Evolutionary conservation across 345 rosid species (phyloP), one percentile per base, ranked within the genome.

Genomic region (Populus pruinosa): DNA sequence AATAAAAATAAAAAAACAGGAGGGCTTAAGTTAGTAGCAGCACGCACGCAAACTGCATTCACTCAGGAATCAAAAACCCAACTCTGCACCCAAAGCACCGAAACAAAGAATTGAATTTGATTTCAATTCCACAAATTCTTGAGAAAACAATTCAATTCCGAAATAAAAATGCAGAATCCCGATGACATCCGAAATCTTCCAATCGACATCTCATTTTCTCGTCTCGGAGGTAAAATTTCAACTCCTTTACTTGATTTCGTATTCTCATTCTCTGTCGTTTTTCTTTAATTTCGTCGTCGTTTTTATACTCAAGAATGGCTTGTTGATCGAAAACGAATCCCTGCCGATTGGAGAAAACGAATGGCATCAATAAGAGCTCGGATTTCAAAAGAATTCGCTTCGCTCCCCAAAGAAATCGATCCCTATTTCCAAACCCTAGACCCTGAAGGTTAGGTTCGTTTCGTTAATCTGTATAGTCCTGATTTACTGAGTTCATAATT

Each of bases 251-350:
- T 31, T 49, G n/a, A 44, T 35, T 7, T 33, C 41, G 35, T 53
- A 27, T 6, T 64, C 55, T 49, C 59, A 50, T 16, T 76, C 27
- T 7, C 41, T 8, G 67, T 31, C 2, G 2, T 69, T 35, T n/a
- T 10, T 20, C 27, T 33, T 6, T 73, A 13, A 38, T 29, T 50
- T 71, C n/a, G 35, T 29, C 63, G 10, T 49, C 36, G 80, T 72
- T 74, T 69, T 53, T 63, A 49, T 33, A 59, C 27, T 59, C 87
- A 83, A 93, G 98, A 96, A 79, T 96, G 98, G 99, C 77, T 93
- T 86, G 96, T 93, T 79, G 99, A 96, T 90, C 97, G 98, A 81
- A 96, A 93, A 89, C 87, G 94, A 79, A 83, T 92, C 56, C 98
- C 98, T 38, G 82, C 93, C 70, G 98, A 92, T 90, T 95, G 97